phyloP scores from a whole-genome alignment of 2,329 filamentous ascomycete species.

The Didymellaceae sp. region DNA sequence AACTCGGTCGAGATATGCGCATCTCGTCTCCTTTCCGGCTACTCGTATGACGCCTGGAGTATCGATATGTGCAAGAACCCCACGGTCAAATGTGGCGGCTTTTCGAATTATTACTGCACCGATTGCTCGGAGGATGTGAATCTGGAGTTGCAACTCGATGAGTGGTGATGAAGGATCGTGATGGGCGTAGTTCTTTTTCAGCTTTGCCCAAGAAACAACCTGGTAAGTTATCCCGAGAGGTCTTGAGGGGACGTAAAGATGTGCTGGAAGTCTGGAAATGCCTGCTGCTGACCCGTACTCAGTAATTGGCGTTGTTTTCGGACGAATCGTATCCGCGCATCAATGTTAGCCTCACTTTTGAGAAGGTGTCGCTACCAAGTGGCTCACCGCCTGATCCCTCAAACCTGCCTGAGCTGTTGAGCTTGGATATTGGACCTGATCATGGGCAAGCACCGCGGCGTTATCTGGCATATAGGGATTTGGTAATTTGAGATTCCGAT shows the following conservation, averaged over 20 bases:
- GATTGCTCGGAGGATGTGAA: constrained; percentile 54
- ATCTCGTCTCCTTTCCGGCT: constrained; percentile 53
- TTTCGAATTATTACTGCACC: constrained; percentile 54
- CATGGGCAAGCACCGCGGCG: too few relatives aligned
- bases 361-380: not conserved
- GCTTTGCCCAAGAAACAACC: too few relatives aligned
- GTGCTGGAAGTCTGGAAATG: constrained; percentile 1
- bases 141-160: constrained; percentile 53
- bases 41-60: constrained; percentile 57
- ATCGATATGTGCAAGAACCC: constrained; percentile 57
- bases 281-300: constrained; percentile 20
- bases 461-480: not conserved
- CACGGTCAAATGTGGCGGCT: constrained; percentile 50
- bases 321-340: constrained; percentile 1
- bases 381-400: not conserved
- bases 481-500: not conserved
- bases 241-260: not conserved
- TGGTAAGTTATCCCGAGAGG: not conserved
- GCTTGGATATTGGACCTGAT: too few relatives aligned
- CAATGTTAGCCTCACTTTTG: constrained; percentile 11
- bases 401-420: not conserved
- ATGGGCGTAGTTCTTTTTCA: too few relatives aligned
- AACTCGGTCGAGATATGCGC: constrained; percentile 55
- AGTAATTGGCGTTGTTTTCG: not conserved
- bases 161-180: constrained; percentile 34